A percentile compares a stretch with the other conserved stretches of the same genome.
These are phyloP conservation scores for Stygiomarasmius scandens DNA, from an alignment of 1,284 basidiomycete genomes.

Conservation along the genomic window DNA sequence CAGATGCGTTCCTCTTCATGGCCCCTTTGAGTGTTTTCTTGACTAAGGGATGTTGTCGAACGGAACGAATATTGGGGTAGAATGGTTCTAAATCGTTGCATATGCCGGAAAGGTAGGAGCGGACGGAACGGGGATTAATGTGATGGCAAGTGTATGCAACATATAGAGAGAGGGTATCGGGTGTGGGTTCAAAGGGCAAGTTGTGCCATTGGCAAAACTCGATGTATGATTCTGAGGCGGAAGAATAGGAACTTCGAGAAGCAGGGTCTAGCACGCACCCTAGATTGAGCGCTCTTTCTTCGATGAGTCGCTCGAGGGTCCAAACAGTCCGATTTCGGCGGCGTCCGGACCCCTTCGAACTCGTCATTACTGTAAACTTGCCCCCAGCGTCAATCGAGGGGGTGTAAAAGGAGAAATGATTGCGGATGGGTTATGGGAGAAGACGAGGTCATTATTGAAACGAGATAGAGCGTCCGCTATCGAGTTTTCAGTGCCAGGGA, in stretches of 20 bases:
- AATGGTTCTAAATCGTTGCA: conserved; percentile 22
- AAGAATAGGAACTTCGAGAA: conserved; percentile 22
- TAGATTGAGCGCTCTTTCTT: conserved; percentile 22
- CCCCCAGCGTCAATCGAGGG: conserved; percentile 30
- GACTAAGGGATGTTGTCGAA: conserved; percentile 19
- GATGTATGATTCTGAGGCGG: conserved; percentile 31
- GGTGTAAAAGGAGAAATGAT: conserved; percentile 22
- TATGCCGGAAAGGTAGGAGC: conserved; percentile 32
- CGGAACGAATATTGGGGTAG: conserved; percentile 22
- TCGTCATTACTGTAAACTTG: conserved; percentile 16
- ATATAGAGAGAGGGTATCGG: conserved; percentile 28
- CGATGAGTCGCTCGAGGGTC: conserved; percentile 22
- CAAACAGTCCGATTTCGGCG: conserved; percentile 23
- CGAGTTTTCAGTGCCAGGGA: conserved; percentile 24
- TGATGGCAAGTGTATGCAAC: conserved; percentile 29
- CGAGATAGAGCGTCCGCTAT: conserved; percentile 30
- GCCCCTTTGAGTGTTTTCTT: conserved; percentile 24
- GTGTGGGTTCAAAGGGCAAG: conserved; percentile 32
- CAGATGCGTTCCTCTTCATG: conserved; percentile 1
- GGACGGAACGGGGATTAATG: conserved; percentile 25
- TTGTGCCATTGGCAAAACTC: conserved; percentile 31
- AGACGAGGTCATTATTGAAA: conserved; percentile 5
- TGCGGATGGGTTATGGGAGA: conserved; percentile 2
- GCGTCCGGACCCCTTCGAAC: background rate
- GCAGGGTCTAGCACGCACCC: conserved; percentile 20